Evolutionary conservation across 768 basidiomycete species (phyloP).

Genomic region (Amanita polypyramis): DNA sequence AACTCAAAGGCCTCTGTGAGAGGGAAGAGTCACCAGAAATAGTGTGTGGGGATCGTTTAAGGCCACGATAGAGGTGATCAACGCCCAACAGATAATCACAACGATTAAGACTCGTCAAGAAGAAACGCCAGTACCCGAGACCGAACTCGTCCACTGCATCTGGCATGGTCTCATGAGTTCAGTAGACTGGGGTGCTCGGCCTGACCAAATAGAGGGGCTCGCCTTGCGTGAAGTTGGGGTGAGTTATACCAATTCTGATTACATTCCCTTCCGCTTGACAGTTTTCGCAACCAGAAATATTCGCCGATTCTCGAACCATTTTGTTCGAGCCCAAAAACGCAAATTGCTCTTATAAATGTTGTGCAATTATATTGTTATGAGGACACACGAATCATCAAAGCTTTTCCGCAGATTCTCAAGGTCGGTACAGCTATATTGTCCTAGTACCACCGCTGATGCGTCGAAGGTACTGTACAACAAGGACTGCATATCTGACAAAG

Average conservation of each 20-base stretch:
- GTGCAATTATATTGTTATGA: conserved; percentile 96
- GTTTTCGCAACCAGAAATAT: conserved; percentile 47
- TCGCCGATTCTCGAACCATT: conserved; percentile 85
- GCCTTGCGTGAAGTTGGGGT: conserved; percentile 86
- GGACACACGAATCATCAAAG: conserved; percentile 89
- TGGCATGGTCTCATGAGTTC: conserved; percentile 88
- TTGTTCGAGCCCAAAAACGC: conserved; percentile 77
- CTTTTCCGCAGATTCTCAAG: conserved; percentile 93
- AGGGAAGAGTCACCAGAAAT: conserved; percentile 58
- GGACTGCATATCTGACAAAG: conserved; percentile 91
- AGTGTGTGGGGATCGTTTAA: conserved; percentile 29
- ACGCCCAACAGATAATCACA: conserved; percentile 51
- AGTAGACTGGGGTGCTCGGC: conserved; percentile 80
- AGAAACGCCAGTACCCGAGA: conserved; percentile 75
- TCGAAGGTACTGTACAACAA: conserved; percentile 85
- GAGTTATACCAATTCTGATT: conserved; percentile 18
- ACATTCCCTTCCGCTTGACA: background rate
- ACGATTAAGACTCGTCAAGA: conserved; percentile 64
- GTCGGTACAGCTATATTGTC: conserved; percentile 22
- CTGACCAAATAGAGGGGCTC: conserved; percentile 86
- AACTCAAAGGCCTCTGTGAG: conserved; percentile 61
- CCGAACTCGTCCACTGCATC: conserved; percentile 78
- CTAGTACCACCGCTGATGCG: background rate
- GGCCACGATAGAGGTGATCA: conserved; percentile 7
- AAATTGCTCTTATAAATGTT: conserved; percentile 90